Evolutionary conservation across 208 protist species (phyloP), one percentile per base, ranked within the genome.

Genomic region (Leishmania guyanensis): DNA sequence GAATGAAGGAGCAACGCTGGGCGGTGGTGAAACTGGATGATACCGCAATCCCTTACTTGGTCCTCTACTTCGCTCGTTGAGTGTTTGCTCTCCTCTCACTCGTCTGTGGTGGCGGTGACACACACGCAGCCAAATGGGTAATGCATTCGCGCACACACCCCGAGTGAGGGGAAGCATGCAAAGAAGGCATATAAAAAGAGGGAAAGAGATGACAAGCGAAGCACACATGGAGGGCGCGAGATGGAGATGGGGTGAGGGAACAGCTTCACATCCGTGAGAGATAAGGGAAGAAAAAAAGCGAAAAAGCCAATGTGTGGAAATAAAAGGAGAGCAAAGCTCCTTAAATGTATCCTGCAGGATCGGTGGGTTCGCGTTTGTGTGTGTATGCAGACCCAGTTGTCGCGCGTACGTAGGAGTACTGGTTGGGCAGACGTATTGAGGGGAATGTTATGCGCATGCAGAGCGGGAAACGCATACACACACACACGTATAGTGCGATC

Each of bases 191-290:
- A 12, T 9, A n/a, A 53, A 54, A 29, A n/a, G 72, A 46, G 33
- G 62, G 26, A 69, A 9, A 64, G 39, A 80, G 33, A 53, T 8
- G 73, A 80, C n/a, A 60, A 29, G 39, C 48, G 16, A 43, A 48
- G n/a, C 33, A 66, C 29, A 69, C n/a, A 69, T 33, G 53, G 20
- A 65, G 51, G 39, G 16, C 54, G 51, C 64, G 10, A 26, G 53
- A 69, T 51, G 78, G 76, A 66, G 46, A 75, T 0, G 6, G n/a
- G 56, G 33, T 69, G 46, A n/a, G 17, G 51, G 43, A 81, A 66
- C 81, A 74, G 82, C 86, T 86, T 84, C 79, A 86, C 84, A 89
- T 84, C 79, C 86, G 82, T 76, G 85, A 72, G 68, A 51, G 10
- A 71, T 8, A 68, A 2, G 8, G 33, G 16, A 68, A 26, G 54